Evolutionary conservation across 1,284 basidiomycete genomes (phyloP), one percentile per base, ranked within the genome.

Genomic region (Heliocybe sulcata): DNA sequence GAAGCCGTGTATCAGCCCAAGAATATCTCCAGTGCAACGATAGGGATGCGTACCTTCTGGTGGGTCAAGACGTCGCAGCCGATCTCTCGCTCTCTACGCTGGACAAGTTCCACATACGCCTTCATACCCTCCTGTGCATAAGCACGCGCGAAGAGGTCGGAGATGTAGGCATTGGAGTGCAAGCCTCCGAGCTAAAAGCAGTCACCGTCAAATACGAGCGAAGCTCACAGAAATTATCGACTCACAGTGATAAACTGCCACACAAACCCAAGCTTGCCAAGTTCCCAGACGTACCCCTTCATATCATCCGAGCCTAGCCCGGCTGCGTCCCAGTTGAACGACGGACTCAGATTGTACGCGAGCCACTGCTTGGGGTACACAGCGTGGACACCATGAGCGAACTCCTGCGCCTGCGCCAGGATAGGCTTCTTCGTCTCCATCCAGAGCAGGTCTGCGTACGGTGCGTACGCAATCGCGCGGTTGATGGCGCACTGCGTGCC

Each of bases 371-470:
- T 82, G 1, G 93, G 93, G 65, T 81, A 79, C 51, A 76, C 86
- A 26, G 83, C 82, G 63, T 91, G 92, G 35, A 98, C 92, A 53
- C 94, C 93, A 19, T 81, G 77, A 9, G 94, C 87, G 66, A 99
- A 99, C 76, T 98, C 93, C 66, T 83, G 83, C 31, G 96, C 97
- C 74, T 99, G 96, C 1, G 85, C 74, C 51, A 96, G 76, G 71
- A 98, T 96, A n/a, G 96, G 96, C 66, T 83, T 90, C 79, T 95
- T 95, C 59, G 97, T 99, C 80, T 99, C 96, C 94, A 97, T 96
- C 94, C 94, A 94, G 60, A 95, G 68, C 54, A 94, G 73, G 70
- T 98, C 95, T 38, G 92, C 88, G 71, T 96, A 93, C 1, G 93
- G 94, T 22, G 94, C 94, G 66, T 94, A 99, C 33, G 93, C 94